Percentiles rank a stretch among this genome's conserved stretches.
Evolutionary conservation across 2,329 filamentous ascomycete species (phyloP).

Genomic region (Fusarium kyushuense): DNA sequence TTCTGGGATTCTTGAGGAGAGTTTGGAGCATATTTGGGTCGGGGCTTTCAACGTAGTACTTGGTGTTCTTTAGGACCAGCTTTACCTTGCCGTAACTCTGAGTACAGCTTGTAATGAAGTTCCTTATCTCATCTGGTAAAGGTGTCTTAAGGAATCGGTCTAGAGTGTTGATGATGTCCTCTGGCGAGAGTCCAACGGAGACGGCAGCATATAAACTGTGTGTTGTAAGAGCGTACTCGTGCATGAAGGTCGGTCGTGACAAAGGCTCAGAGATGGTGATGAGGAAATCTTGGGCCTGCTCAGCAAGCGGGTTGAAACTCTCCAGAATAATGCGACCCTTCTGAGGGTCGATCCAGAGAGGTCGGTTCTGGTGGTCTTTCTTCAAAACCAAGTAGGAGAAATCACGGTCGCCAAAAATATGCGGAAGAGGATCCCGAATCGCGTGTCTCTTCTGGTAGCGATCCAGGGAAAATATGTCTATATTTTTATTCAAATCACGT

Average conservation of each 20-base stretch:
- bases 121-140: conserved; percentile 81
- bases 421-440: conserved; percentile 59
- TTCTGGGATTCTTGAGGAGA: conserved; percentile 85
- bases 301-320: conserved; percentile 89
- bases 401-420: conserved; percentile 69
- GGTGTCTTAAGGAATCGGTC: conserved; percentile 91
- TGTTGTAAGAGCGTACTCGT: conserved; percentile 92
- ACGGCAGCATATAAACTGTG: conserved; percentile 97
- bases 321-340: conserved; percentile 91
- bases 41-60: conserved; percentile 92
- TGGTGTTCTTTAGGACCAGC: conserved; percentile 92
- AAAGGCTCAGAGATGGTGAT: conserved; percentile 95
- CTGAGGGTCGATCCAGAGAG: conserved; percentile 91
- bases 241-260: conserved; percentile 88
- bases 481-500: conserved; percentile 67
- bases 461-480: conserved; percentile 69
- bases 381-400: conserved; percentile 87
- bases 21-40: conserved; percentile 88
- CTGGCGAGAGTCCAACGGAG: conserved; percentile 88
- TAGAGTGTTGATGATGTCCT: conserved; percentile 90
- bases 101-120: conserved; percentile 83
- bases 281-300: conserved; percentile 91
- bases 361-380: conserved; percentile 87
- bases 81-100: conserved; percentile 96
- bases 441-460: conserved; percentile 62